Conservation (phyloP, 2,329 filamentous ascomycete genomes). For the Talaromyces sp. region DNA sequence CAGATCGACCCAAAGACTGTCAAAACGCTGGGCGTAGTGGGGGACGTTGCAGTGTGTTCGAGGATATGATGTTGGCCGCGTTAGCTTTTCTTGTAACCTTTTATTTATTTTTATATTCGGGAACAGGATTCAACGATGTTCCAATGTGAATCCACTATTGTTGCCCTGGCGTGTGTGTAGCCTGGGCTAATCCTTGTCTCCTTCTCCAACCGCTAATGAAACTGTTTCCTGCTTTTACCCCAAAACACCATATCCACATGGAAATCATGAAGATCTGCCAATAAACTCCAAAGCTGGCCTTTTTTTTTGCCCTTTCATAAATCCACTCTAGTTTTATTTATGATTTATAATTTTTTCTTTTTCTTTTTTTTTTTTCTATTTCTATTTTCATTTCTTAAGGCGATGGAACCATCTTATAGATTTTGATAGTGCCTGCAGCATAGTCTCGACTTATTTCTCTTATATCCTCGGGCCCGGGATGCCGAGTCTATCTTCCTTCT, state of each 20-base stretch:
- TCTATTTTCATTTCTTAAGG: neutral
- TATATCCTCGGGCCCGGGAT: slow-evolving; percentile 12
- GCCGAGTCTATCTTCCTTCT: slow-evolving; percentile 23
- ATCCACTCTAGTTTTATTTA: too few relatives aligned
- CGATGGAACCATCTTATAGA: neutral
- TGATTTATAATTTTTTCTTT: too few relatives aligned
- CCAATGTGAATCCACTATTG: neutral
- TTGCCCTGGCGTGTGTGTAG: too few relatives aligned
- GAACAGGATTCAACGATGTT: neutral
- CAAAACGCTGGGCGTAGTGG: slow-evolving; percentile 17
- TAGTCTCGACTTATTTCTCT: slow-evolving; percentile 1
- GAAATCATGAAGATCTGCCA: too few relatives aligned
- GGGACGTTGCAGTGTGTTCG: slow-evolving; percentile 17
- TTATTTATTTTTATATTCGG: neutral
- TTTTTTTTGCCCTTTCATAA: too few relatives aligned
- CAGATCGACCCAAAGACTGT: slow-evolving; percentile 13
- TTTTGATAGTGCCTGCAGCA: neutral
- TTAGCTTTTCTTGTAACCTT: slow-evolving; percentile 4
- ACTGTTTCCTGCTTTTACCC: too few relatives aligned
- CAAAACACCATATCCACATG: too few relatives aligned
- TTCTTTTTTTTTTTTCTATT: neutral
- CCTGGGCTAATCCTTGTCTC: too few relatives aligned
- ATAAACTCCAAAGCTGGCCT: too few relatives aligned
- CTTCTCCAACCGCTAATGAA: too few relatives aligned
- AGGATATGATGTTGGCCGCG: slow-evolving; percentile 10